Conservation (phyloP, 176 grass and related monocot species). For the Phragmites australis region DNA sequence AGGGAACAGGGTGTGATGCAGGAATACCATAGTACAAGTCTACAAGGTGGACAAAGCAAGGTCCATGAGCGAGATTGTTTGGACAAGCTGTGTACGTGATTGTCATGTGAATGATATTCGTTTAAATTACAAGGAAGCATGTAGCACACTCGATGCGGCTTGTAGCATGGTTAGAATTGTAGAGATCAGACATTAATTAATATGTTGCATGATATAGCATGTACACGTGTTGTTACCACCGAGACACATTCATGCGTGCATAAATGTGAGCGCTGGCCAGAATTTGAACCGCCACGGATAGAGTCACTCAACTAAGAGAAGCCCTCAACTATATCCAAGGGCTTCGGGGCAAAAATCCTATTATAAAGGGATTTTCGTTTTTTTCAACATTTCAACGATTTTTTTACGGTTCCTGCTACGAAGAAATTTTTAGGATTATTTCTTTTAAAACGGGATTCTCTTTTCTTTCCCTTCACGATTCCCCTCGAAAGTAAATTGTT, state of each 20-base stretch:
- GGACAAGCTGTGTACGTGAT: neutral
- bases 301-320: neutral
- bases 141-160: neutral
- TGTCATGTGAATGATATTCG: neutral
- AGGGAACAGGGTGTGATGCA: neutral
- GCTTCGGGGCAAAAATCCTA: no score
- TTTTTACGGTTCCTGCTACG: no score
- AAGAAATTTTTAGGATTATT: no score
- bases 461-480: no score
- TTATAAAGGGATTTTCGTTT: no score
- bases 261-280: neutral
- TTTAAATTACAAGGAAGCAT: neutral
- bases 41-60: slow-evolving; percentile 8
- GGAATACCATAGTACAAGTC: slow-evolving; percentile 1
- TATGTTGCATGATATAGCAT: neutral
- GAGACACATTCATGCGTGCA: neutral
- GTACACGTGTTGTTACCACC: no score
- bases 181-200: neutral
- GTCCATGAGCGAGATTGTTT: neutral
- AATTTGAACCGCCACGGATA: neutral
- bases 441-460: no score
- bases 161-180: neutral
- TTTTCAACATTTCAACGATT: no score
- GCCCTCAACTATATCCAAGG: no score
- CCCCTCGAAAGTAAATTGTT: no score